Evolutionary conservation across 768 basidiomycete species (phyloP), one percentile per base, ranked within the genome.

Genomic region (Boletus speciosus): DNA sequence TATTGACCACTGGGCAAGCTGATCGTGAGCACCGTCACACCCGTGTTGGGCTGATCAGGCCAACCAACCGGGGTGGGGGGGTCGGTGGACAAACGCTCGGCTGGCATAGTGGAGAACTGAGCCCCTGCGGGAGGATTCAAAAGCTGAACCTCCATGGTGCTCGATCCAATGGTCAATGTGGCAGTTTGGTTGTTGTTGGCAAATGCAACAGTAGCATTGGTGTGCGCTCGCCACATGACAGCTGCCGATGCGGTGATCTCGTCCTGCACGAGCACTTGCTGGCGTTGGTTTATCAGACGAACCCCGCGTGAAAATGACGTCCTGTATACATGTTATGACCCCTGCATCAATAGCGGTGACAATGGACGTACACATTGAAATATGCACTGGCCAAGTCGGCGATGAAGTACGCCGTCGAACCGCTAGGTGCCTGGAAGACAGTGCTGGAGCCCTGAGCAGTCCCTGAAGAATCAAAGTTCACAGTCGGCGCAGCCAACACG

Each of bases 181-280:
- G 93, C 96, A 1, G 85, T 81, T 5, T 79, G 81, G 32, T 86
- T 84, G 49, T 69, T 72, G 49, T 72, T 64, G 52, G 68, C 62
- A 36, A 92, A 70, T n/a, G 77, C 68, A 23, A 84, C 60, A 4
- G 93, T 92, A 11, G 96, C 95, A 72, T 98, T 98, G 52, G 96
- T 98, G 72, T 98, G 94, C 79, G 91, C 90, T 44, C 93, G 85
- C 96, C 96, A 97, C 74, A 86, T 81, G 43, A 97, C 69, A 21
- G 76, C 61, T 6, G 69, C 75, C 34, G 78, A 70, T 3, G 84
- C 74, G 16, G 71, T 78, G 65, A 98, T 85, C 66, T 99, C 97
- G 72, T 98, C 96, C 70, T 96, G 96, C 43, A 99, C 68, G 15
- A 99, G 82, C 14, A 98, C 85, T 72, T 98, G 97, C 57, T 79